Percentiles rank a stretch among this genome's conserved stretches.
Evolutionary conservation across 768 basidiomycete species (phyloP).

Genomic region (Leccinum truebloodii): DNA sequence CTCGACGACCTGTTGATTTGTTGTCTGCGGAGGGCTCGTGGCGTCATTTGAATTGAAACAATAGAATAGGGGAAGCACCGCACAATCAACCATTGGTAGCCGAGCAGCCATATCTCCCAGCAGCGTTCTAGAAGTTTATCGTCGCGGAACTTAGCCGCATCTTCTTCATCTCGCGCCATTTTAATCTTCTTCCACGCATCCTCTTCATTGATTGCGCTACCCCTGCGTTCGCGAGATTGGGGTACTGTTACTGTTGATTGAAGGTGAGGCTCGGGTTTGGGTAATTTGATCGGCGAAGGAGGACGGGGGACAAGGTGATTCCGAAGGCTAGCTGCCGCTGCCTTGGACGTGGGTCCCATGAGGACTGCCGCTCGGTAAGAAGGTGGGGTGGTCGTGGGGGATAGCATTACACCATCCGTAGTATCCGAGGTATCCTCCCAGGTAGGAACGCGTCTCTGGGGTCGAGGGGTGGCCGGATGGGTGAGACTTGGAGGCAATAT

Average conservation of each 20-base stretch:
- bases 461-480: constrained; percentile 33
- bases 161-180: constrained; percentile 66
- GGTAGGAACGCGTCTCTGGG: constrained; percentile 18
- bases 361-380: constrained; percentile 49
- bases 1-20: constrained; percentile 62
- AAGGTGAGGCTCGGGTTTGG: constrained; percentile 22
- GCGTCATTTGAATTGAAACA: constrained; percentile 17
- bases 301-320: constrained; percentile 16
- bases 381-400: constrained; percentile 46
- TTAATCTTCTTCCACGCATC: constrained; percentile 79
- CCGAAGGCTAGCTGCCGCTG: constrained; percentile 15
- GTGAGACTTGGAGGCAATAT: constrained; percentile 31
- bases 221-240: constrained; percentile 42
- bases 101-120: constrained; percentile 75
- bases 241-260: constrained; percentile 18
- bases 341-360: constrained; percentile 21
- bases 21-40: constrained; percentile 50
- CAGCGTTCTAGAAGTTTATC: constrained; percentile 66
- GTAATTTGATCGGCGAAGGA: constrained; percentile 34
- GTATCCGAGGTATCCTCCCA: constrained; percentile 44
- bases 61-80: constrained; percentile 32
- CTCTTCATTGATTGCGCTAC: constrained; percentile 61
- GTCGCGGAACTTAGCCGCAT: constrained; percentile 68
- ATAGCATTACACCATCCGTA: constrained; percentile 32
- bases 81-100: constrained; percentile 73